Conservation (phyloP, 2,329 filamentous ascomycete species). For the Lithohypha guttulata region DNA sequence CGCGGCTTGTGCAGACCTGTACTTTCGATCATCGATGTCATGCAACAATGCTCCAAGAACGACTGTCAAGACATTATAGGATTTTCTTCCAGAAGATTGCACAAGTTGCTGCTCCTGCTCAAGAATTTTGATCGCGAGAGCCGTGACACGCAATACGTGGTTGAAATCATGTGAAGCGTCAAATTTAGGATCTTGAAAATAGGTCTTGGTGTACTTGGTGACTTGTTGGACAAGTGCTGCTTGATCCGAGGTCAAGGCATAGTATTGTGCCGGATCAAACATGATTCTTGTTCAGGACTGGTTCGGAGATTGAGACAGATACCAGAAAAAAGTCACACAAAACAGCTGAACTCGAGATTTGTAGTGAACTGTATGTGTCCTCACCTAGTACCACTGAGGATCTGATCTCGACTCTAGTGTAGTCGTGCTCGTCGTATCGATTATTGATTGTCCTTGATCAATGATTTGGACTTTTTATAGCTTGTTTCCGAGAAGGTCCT, state of each 20-base stretch:
- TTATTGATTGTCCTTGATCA: too few species aligned
- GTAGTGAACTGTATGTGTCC: too few species aligned
- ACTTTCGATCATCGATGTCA: conserved; percentile 25
- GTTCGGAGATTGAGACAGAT: too few species aligned
- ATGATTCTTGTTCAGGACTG: conserved; percentile 5
- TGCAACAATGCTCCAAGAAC: conserved; percentile 23
- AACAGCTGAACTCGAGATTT: too few species aligned
- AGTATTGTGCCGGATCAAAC: conserved; percentile 16
- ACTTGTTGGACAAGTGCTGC: conserved; percentile 14
- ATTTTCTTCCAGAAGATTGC: conserved; percentile 7
- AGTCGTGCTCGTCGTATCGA: too few species aligned
- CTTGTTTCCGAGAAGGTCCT: too few species aligned
- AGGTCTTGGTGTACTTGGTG: conserved; percentile 17
- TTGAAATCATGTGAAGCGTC: conserved; percentile 82
- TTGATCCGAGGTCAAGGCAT: conserved; percentile 16
- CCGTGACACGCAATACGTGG: conserved; percentile 70
- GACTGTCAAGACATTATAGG: conserved; percentile 16
- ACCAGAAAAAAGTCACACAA: too few species aligned
- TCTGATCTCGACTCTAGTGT: too few species aligned
- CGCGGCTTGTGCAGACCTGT: conserved; percentile 12
- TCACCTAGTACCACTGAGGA: too few species aligned
- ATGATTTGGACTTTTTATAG: too few species aligned
- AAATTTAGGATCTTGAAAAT: conserved; percentile 23
- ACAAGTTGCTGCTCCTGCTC: conserved; percentile 22
- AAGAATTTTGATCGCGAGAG: conserved; percentile 59